Evolutionary conservation across 176 grass and related monocot genomes (phyloP).

Genomic region (Dactylis glomerata): DNA sequence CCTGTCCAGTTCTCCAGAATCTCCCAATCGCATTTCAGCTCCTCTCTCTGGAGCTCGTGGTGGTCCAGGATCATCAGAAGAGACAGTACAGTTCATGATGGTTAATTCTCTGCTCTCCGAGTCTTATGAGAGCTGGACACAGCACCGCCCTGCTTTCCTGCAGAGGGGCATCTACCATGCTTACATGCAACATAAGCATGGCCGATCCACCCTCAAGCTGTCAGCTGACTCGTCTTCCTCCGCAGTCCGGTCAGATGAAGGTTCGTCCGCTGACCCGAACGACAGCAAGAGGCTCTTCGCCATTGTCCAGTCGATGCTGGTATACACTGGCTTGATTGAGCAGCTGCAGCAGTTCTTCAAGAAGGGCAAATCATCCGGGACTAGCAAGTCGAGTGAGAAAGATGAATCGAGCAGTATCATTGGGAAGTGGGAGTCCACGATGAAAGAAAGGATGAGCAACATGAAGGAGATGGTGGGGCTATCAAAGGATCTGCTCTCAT

Average conservation of each 20-base stretch:
- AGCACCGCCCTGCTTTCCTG: slow-evolving; percentile 71
- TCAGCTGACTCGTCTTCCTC: slow-evolving; percentile 34
- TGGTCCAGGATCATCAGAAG: slow-evolving; percentile 51
- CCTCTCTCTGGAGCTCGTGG: slow-evolving; percentile 51
- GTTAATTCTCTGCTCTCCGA: slow-evolving; percentile 84
- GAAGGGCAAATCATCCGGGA: slow-evolving; percentile 46
- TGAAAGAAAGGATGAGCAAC: slow-evolving; percentile 92
- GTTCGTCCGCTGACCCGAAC: slow-evolving; percentile 50
- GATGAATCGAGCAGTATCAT: slow-evolving; percentile 23
- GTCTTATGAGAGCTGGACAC: slow-evolving; percentile 88
- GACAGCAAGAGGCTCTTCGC: slow-evolving; percentile 63
- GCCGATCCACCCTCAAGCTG: slow-evolving; percentile 43
- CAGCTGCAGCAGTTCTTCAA: slow-evolving; percentile 92
- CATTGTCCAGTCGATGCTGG: slow-evolving; percentile 76
- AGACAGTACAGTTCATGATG: slow-evolving; percentile 98
- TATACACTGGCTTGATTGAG: slow-evolving; percentile 89
- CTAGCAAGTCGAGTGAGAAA: not conserved
- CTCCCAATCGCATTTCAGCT: slow-evolving; percentile 20
- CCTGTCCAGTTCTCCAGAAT: slow-evolving; percentile 56
- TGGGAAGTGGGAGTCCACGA: slow-evolving; percentile 68
- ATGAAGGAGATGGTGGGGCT: slow-evolving; percentile 84
- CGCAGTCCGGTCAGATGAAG: slow-evolving; percentile 42
- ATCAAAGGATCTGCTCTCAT: slow-evolving; percentile 67
- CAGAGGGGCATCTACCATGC: slow-evolving; percentile 90
- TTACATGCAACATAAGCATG: slow-evolving; percentile 91